Evolutionary conservation across 371 early-diverging fungal genomes (phyloP).

Genomic region (Syncephalastrum sp.): DNA sequence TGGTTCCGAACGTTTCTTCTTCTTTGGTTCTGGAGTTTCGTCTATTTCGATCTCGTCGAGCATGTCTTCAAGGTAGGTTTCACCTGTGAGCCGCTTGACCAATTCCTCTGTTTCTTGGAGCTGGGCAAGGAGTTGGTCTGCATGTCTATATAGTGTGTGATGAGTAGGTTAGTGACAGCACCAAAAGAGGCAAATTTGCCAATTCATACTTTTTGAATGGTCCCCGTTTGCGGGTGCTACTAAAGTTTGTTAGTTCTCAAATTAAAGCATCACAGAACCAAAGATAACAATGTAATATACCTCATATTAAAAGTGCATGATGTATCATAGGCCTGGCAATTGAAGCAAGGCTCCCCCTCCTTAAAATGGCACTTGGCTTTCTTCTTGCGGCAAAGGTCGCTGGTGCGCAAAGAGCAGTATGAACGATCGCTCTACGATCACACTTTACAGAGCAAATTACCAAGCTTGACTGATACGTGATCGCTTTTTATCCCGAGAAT

Average conservation of each 20-base stretch:
- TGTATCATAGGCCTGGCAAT: constrained; percentile 21
- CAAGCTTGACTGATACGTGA: constrained; percentile 23
- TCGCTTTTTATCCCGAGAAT: too few relatives aligned
- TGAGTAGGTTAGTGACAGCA: too few relatives aligned
- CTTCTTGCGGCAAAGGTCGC: constrained; percentile 36
- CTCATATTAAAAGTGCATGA: constrained; percentile 5
- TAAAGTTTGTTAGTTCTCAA: not conserved
- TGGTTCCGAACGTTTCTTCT: not conserved
- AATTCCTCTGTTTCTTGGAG: constrained; percentile 31
- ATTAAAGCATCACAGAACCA: not conserved
- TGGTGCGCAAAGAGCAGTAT: constrained; percentile 5
- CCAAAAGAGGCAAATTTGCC: not conserved
- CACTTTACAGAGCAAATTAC: constrained; percentile 6
- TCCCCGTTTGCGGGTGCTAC: constrained; percentile 30
- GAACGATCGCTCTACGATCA: not conserved
- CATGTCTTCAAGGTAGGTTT: constrained; percentile 5
- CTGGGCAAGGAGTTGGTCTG: constrained; percentile 40
- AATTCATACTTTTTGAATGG: constrained; percentile 32
- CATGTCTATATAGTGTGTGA: constrained; percentile 22
- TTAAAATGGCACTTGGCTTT: constrained; percentile 34
- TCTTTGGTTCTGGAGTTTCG: constrained; percentile 1
- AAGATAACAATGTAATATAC: constrained; percentile 16
- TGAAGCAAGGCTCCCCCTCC: constrained; percentile 27
- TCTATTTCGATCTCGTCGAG: constrained; percentile 4
- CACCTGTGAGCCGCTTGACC: constrained; percentile 9